Evolutionary conservation across 257 asterid genomes (phyloP).

Genomic region (Avicennia marina): DNA sequence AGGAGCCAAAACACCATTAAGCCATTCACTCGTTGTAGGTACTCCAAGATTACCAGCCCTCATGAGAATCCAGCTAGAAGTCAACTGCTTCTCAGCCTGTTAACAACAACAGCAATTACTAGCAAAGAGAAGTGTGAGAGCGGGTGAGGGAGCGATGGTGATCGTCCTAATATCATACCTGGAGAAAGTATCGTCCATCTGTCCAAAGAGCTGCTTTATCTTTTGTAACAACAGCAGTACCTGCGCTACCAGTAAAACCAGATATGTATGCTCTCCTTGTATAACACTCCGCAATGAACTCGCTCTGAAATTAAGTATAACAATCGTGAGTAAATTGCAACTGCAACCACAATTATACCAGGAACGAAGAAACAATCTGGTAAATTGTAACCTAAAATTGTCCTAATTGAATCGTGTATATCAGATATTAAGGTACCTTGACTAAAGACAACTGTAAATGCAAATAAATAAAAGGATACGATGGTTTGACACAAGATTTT

Average conservation of each 20-base stretch:
- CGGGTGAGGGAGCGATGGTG: background rate
- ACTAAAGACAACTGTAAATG: no score
- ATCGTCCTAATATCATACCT: constrained; percentile 38
- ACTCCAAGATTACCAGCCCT: constrained; percentile 86
- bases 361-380: background rate
- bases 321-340: background rate
- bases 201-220: constrained; percentile 99
- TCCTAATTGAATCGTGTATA: no score
- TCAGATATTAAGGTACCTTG: no score
- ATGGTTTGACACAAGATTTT: no score
- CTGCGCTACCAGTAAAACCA: constrained; percentile 97
- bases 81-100: constrained; percentile 90
- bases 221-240: constrained; percentile 93
- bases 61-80: constrained; percentile 88
- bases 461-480: no score
- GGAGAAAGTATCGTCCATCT: constrained; percentile 93
- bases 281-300: constrained; percentile 92
- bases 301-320: constrained; percentile 49
- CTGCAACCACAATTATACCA: background rate
- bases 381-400: background rate
- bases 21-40: constrained; percentile 86
- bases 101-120: constrained; percentile 16
- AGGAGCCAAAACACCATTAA: constrained; percentile 67
- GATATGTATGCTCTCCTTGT: constrained; percentile 86
- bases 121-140: background rate